phyloP scores from a whole-genome alignment of 2,329 filamentous ascomycete genomes.

The Ciborinia camelliae region DNA sequence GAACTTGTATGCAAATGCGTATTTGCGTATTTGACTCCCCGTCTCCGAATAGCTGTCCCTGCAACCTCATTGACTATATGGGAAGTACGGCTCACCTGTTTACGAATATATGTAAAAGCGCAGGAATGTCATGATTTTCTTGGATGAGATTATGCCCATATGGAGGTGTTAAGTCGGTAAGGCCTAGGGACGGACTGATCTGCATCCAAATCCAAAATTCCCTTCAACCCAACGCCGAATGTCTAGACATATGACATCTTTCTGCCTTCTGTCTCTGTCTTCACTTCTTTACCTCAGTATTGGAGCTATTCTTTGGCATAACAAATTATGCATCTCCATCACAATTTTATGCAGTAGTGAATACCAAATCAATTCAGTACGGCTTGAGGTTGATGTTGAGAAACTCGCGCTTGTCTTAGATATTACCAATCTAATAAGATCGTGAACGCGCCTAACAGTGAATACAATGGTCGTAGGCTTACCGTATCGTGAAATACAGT shows the following conservation, averaged over 20 bases:
- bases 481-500: not conserved
- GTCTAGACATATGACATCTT: not conserved
- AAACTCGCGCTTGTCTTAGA: not conserved
- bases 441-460: not conserved
- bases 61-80: too few species aligned
- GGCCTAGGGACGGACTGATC: accelerated
- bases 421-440: not conserved
- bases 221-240: not conserved
- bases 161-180: not conserved
- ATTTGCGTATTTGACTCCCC: too few species aligned
- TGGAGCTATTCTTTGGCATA: not conserved
- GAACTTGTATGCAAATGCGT: not conserved
- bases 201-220: accelerated
- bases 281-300: not conserved
- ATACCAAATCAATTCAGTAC: not conserved
- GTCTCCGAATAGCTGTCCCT: too few species aligned
- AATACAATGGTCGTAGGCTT: accelerated
- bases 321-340: not conserved
- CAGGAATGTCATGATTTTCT: too few species aligned
- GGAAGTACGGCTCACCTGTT: too few species aligned
- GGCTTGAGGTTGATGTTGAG: not conserved
- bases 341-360: not conserved
- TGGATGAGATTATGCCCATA: too few species aligned
- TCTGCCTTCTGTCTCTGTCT: not conserved
- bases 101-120: too few species aligned